Evolutionary conservation across 345 rosid genomes (phyloP).

Genomic region (Citrus australasica): DNA sequence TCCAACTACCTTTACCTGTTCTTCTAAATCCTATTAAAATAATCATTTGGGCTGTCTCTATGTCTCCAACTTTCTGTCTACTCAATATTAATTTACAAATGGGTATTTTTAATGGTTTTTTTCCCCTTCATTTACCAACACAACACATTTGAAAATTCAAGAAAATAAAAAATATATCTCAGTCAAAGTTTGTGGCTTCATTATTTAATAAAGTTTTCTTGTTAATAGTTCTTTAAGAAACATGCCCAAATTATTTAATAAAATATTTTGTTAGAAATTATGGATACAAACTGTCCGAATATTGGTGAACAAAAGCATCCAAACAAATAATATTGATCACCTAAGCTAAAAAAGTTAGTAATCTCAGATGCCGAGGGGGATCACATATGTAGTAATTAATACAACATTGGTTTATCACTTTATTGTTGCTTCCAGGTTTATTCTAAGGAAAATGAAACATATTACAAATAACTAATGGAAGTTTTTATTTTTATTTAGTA

Average conservation of each 20-base stretch:
- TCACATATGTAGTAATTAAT: too few relatives aligned
- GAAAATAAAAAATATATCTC: not conserved
- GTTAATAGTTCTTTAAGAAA: not conserved
- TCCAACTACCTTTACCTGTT: slow-evolving; percentile 18
- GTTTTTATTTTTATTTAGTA: too few relatives aligned
- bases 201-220: not conserved
- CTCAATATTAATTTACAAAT: not conserved
- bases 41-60: not conserved
- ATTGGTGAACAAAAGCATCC: slow-evolving; percentile 19
- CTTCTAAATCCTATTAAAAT: not conserved
- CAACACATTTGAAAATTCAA: not conserved
- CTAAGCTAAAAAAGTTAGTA: not conserved
- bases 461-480: too few relatives aligned
- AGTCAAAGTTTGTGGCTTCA: not conserved
- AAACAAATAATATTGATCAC: slow-evolving; percentile 14
- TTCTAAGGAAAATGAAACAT: too few relatives aligned
- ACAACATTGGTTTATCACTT: too few relatives aligned
- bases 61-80: slow-evolving; percentile 20
- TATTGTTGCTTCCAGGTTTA: too few relatives aligned
- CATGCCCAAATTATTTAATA: slow-evolving; percentile 2
- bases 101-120: not conserved
- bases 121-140: not conserved
- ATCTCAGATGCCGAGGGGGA: not conserved
- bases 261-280: not conserved
- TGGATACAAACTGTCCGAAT: slow-evolving; percentile 5